Conservation (phyloP, 1,139 yeast species). For the Lodderomyces parapsilosis region DNA sequence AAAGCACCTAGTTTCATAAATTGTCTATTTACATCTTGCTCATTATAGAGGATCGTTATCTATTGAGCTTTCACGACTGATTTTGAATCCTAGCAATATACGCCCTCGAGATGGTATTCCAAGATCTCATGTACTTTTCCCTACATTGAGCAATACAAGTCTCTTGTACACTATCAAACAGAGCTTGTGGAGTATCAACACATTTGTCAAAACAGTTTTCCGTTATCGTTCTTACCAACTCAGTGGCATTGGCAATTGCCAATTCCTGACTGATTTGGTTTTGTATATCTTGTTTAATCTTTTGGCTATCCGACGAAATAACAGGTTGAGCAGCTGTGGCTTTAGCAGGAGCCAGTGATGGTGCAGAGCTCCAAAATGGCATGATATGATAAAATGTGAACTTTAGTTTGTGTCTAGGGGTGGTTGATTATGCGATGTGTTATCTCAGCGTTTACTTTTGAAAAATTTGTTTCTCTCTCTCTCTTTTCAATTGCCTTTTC, state of each 20-base stretch:
- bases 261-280: constrained; percentile 76
- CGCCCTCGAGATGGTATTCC: constrained; percentile 80
- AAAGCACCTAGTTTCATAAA: too few species aligned
- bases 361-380: constrained; percentile 12
- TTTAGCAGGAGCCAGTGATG: constrained; percentile 15
- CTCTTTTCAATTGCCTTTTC: too few species aligned
- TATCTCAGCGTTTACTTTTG: too few species aligned
- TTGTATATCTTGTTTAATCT: constrained; percentile 60
- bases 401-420: too few species aligned
- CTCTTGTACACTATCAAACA: constrained; percentile 30
- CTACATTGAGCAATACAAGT: constrained; percentile 73
- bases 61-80: constrained; percentile 8
- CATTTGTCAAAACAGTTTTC: constrained; percentile 86
- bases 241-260: constrained; percentile 87
- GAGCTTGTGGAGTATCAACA: constrained; percentile 45
- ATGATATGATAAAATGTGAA: too few species aligned
- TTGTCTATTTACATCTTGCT: neutral
- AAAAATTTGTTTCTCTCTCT: too few species aligned
- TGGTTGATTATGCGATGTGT: too few species aligned
- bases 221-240: constrained; percentile 81
- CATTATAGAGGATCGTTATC: too few species aligned
- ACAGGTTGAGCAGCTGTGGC: constrained; percentile 22
- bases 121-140: constrained; percentile 85
- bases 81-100: constrained; percentile 71
- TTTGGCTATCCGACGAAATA: constrained; percentile 21